Base-by-base conservation (phyloP, 306 rosid genomes). In the Ziziphus jujuba region DNA sequence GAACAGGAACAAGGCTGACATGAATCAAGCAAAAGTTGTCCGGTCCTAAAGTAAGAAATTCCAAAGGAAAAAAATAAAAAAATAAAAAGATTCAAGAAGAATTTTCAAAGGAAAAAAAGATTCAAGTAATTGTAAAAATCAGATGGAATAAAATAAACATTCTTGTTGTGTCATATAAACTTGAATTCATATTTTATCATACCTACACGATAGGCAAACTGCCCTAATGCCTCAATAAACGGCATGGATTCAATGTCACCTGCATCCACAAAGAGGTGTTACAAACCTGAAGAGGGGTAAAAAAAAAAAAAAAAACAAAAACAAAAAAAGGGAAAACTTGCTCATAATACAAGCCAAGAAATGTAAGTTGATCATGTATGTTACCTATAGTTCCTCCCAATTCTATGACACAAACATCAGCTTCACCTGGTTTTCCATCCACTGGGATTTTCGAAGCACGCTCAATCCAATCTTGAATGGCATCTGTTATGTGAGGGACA, bases 241-340 rank as follows among this genome's bases (percentile, higher is more conserved):
- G 86, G 86, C 86, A 82, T 82, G 44, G 86, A 82, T 55, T 82
- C 86, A 47, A 82, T 82, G 59, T 82, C 86, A 24, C 86, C 86
- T 81, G 59, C 24, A 70, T 13, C 45, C 54, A 75, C 43, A 38
- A 21, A 69, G n/a, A 72, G 34, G 36, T 44, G 19, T 80, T 55
- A 80, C 70, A 56, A 47, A 66, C 34, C 49, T 31, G 23, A 61
- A 16, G 21, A 69, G n/a, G n/a, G n/a, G n/a, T n/a, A n/a, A n/a
- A n/a, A n/a, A n/a, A n/a, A n/a, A n/a, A n/a, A n/a, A n/a, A n/a
- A n/a, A n/a, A n/a, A n/a, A n/a, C n/a, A n/a, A n/a, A n/a, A n/a
- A n/a, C n/a, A n/a, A n/a, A n/a, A 60, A 23, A 19, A n/a, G 17
- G 52, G 34, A 28, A 70, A 74, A 53, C 49, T n/a, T 63, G 49